Percentiles rank a stretch among this genome's conserved stretches.
phyloP scores from a whole-genome alignment of 345 rosid genomes.

The Heritiera fomes region DNA sequence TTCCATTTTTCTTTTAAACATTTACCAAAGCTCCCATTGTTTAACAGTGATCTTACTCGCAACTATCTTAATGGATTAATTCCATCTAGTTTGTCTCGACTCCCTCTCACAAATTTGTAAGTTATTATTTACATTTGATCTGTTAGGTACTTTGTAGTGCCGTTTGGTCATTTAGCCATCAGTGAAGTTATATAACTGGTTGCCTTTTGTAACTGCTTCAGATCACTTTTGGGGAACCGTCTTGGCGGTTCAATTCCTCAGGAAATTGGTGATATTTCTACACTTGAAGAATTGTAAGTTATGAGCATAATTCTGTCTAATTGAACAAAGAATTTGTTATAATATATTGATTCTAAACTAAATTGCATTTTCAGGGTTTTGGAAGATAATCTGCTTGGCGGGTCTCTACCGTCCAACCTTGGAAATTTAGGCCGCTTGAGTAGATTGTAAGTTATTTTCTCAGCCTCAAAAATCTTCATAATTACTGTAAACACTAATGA shows the following conservation, averaged over 20 bases:
- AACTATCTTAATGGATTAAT: slow-evolving; percentile 74
- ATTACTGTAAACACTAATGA: neutral
- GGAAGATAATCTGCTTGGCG: slow-evolving; percentile 62
- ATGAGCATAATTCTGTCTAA: neutral
- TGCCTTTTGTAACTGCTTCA: slow-evolving; percentile 25
- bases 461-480: neutral
- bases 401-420: slow-evolving; percentile 58
- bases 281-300: slow-evolving; percentile 64
- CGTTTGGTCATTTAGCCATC: neutral
- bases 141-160: neutral
- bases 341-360: slow-evolving; percentile 12
- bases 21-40: slow-evolving; percentile 6
- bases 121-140: slow-evolving; percentile 19
- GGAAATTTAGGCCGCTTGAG: slow-evolving; percentile 58
- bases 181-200: neutral
- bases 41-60: slow-evolving; percentile 66
- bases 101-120: slow-evolving; percentile 60
- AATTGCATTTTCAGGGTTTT: slow-evolving; percentile 47
- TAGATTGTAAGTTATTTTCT: slow-evolving; percentile 48
- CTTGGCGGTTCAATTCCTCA: slow-evolving; percentile 62
- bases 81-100: slow-evolving; percentile 52
- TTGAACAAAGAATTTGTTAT: neutral
- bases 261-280: slow-evolving; percentile 54
- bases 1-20: neutral
- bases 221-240: slow-evolving; percentile 66